phyloP scores from a whole-genome alignment of 345 rosid genomes.

The Populus davidiana region DNA sequence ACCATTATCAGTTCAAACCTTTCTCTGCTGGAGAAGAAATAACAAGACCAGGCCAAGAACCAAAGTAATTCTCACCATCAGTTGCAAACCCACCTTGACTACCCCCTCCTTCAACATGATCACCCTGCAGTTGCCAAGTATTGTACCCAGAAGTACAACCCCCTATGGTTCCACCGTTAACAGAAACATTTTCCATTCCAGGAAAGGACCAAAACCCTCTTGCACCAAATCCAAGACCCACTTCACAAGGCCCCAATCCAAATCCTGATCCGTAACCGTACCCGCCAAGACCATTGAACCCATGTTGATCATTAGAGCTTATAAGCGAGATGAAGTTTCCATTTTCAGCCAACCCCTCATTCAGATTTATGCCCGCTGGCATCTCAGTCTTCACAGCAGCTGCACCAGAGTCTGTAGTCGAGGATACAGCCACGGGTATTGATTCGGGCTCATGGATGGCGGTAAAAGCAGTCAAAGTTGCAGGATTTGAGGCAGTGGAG shows the following conservation, averaged over 20 bases:
- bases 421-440: slow-evolving; percentile 10
- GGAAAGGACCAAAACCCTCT: slow-evolving; percentile 39
- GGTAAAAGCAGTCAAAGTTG: slow-evolving; percentile 20
- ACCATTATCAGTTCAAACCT: slow-evolving; percentile 34
- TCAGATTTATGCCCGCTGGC: slow-evolving; percentile 27
- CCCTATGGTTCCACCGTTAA: slow-evolving; percentile 6
- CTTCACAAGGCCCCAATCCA: slow-evolving; percentile 34
- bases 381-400: slow-evolving; percentile 20
- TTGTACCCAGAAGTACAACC: slow-evolving; percentile 26
- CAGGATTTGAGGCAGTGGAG: slow-evolving; percentile 3
- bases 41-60: slow-evolving; percentile 51
- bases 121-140: slow-evolving; percentile 35
- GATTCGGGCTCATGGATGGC: slow-evolving; percentile 28
- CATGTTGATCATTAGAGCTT: slow-evolving; percentile 25
- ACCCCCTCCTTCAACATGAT: slow-evolving; percentile 26
- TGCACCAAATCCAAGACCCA: slow-evolving; percentile 33
- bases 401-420: background rate
- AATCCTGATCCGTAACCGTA: slow-evolving; percentile 27
- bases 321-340: slow-evolving; percentile 23
- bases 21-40: slow-evolving; percentile 48
- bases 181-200: slow-evolving; percentile 27
- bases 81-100: slow-evolving; percentile 15
- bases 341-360: slow-evolving; percentile 15
- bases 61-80: slow-evolving; percentile 38
- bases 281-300: slow-evolving; percentile 10